Conservation (phyloP, 371 early-diverging fungal species). For the Amoeboaphelidium occidentale region DNA sequence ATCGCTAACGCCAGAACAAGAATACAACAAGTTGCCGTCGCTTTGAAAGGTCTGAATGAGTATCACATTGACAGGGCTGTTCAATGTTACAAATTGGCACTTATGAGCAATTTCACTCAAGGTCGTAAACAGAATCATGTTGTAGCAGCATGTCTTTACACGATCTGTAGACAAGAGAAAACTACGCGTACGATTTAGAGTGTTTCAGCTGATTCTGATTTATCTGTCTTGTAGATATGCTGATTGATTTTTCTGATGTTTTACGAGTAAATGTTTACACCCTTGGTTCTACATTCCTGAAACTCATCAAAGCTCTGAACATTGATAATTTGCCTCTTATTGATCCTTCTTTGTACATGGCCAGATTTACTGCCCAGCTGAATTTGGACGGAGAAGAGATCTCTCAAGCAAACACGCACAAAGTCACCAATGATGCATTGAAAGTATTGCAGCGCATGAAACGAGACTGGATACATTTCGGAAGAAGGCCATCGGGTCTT, state of each 20-base stretch:
- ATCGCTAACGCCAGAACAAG: conserved; percentile 31
- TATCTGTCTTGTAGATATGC: conserved; percentile 49
- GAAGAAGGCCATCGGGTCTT: conserved; percentile 92
- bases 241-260: conserved; percentile 93
- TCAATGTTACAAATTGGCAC: conserved; percentile 76
- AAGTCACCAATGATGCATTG: conserved; percentile 55
- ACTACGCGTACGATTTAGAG: too few species aligned
- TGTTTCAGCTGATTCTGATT: background rate
- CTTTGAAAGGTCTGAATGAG: conserved; percentile 29
- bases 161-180: conserved; percentile 74
- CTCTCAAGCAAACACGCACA: conserved; percentile 51
- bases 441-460: conserved; percentile 87
- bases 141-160: conserved; percentile 88
- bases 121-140: conserved; percentile 70
- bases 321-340: conserved; percentile 54
- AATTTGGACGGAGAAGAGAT: conserved; percentile 57
- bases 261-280: conserved; percentile 69
- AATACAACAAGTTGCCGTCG: conserved; percentile 37
- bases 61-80: conserved; percentile 54
- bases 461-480: conserved; percentile 92
- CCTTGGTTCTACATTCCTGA: conserved; percentile 77
- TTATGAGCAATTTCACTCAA: conserved; percentile 70
- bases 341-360: conserved; percentile 89
- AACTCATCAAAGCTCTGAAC: conserved; percentile 45
- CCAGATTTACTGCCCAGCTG: conserved; percentile 71